Percentiles rank a stretch among this genome's conserved stretches.
phyloP scores from a whole-genome alignment of 345 rosid genomes.

The Populus euphratica region DNA sequence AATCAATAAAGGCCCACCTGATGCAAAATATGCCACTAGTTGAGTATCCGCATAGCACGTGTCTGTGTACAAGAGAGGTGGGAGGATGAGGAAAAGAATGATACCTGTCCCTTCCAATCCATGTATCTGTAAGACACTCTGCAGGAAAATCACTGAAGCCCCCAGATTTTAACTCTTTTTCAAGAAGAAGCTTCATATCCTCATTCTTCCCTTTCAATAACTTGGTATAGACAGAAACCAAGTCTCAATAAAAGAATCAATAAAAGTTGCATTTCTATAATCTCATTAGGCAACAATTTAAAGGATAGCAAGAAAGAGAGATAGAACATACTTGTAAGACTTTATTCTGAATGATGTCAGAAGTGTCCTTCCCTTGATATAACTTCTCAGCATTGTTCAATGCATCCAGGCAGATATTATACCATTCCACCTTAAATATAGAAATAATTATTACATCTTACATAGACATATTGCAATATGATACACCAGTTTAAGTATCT shows the following conservation, averaged over 20 bases:
- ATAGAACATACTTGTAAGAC: constrained; percentile 60
- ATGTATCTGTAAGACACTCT: constrained; percentile 89
- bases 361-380: constrained; percentile 58
- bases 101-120: constrained; percentile 96
- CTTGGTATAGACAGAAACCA: constrained; percentile 34
- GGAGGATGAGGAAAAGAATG: constrained; percentile 28
- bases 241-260: constrained; percentile 1
- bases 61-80: background rate
- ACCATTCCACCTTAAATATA: constrained; percentile 73
- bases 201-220: constrained; percentile 64
- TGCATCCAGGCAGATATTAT: constrained; percentile 64
- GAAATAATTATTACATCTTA: background rate
- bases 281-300: background rate
- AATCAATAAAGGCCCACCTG: constrained; percentile 97
- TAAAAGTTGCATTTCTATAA: background rate
- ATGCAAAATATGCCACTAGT: constrained; percentile 10
- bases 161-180: constrained; percentile 64
- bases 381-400: constrained; percentile 66
- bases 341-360: constrained; percentile 66
- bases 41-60: background rate
- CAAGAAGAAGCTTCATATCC: constrained; percentile 59
- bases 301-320: background rate
- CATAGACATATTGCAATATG: constrained; percentile 8
- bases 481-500: background rate
- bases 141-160: constrained; percentile 63